Base-by-base conservation (phyloP, 108 stramenopile genomes). In the Cylindrotheca closterium region DNA sequence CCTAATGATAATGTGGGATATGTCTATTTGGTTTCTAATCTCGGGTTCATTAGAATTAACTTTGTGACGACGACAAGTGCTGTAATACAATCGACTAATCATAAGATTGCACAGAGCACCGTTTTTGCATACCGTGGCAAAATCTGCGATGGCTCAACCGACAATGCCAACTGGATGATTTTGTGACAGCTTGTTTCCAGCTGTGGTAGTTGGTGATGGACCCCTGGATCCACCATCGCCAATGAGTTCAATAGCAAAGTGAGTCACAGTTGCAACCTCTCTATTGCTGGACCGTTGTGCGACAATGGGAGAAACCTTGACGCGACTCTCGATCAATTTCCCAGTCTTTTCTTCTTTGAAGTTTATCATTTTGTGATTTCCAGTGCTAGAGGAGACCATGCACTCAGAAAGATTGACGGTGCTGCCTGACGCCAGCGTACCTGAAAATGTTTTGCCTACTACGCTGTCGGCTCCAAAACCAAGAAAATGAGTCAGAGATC, bases 191-290 rank as follows among this genome's bases (percentile, higher is more conserved):
- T n/a, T 23, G 4, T 4, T 58, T 49, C 22, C 57, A 58, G 27
- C 48, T 49, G 8, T 29, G 12, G 26, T 28, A 26, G 51, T 21
- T 21, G 17, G 25, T 22, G 26, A 4, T 17, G 3, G 37, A 45
- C 26, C 34, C 64, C 21, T 2, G 63, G n/a, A n/a, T n/a, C n/a
- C n/a, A n/a, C n/a, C n/a, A n/a, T 65, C 32, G 23, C 49, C 52
- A 47, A 63, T 24, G 31, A 71, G 45, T 42, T 71, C 70, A 42
- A 71, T 45, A 21, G 61, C 61, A 49, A 71, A 71, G 55, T 64
- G 48, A 23, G 51, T 31, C 54, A 71, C 62, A 17, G 24, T 56
- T n/a, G 54, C 34, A 24, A 54, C 53, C 17, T 63, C 70, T 10
- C 37, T 21, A 25, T 27, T 45, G 1, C 3, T 8, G 15, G 55